Base-by-base conservation (phyloP, 306 rosid genomes). In the Inga oerstediana region DNA sequence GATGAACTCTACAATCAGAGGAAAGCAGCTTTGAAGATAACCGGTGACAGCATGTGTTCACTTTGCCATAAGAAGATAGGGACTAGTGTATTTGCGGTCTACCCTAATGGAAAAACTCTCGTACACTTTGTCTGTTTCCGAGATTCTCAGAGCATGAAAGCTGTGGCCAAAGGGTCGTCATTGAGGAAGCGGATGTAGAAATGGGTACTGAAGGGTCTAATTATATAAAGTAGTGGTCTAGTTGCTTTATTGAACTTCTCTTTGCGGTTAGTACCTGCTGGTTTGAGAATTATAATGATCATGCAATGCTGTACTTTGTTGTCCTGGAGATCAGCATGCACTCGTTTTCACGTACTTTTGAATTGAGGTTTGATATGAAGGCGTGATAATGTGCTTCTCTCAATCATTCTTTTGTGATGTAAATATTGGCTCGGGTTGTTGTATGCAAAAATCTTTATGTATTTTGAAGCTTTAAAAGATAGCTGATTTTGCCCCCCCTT, bases 41-140 rank as follows among this genome's bases (percentile, higher is more conserved):
- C 94, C n/a, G 34, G 98, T 37, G 98, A 97, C 61, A 94, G 97
- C 91, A 83, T 84, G 93, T 94, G 98, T 85, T 94, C 99, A 77
- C 93, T 97, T 84, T 94, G 99, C 91, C 89, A 87, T 81, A 97
- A 97, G 94, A 97, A 97, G 87, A 85, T 97, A 76, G 99, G 99
- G 77, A 90, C 95, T 0, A 97, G 99, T 72, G 98, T 94, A 52
- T 97, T 97, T 74, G 99, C 97, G 0, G 97, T 97, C 73, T 92
- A 91, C 86, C 98, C 99, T 14, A 97, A 91, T 12, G 98, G 97
- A 80, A 97, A 88, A 85, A 97, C 98, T 73, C 89, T 97, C 0
- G 97, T 97, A 76, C 98, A 94, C 86, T 97, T 97, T 5, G 97
- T 92, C 72, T 97, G 99, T 89, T 94, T 97, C 74, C 91, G 92